These are phyloP conservation scores for Flueggea neowawraea DNA, from an alignment of 441 rosid species.

Conservation along the genomic window DNA sequence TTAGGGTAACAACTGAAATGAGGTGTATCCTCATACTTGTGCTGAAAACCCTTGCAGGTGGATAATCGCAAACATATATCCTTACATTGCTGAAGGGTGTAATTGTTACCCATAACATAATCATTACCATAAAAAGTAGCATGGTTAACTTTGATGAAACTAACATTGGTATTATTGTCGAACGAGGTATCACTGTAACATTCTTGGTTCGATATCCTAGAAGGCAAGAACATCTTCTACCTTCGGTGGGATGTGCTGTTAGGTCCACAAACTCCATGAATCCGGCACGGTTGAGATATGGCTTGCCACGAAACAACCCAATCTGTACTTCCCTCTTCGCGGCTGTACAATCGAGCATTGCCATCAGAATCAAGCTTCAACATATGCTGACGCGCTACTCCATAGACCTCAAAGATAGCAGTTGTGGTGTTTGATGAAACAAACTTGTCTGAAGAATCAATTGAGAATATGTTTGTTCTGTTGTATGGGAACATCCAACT, in stretches of 20 bases:
- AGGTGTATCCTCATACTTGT: neutral
- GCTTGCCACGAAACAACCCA: slow-evolving; percentile 24
- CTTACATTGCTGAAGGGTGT: slow-evolving; percentile 14
- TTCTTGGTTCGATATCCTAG: slow-evolving; percentile 9
- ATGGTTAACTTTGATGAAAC: slow-evolving; percentile 11
- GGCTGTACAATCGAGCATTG: slow-evolving; percentile 18
- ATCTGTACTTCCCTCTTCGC: neutral
- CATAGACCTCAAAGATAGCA: slow-evolving; percentile 5
- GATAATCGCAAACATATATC: slow-evolving; percentile 13
- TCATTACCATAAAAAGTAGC: slow-evolving; percentile 27
- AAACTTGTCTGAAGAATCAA: slow-evolving; percentile 14
- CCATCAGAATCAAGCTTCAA: slow-evolving; percentile 21
- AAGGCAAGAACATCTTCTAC: slow-evolving; percentile 17
- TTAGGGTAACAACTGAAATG: slow-evolving; percentile 26
- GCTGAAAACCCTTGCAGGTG: slow-evolving; percentile 20
- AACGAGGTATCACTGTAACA: neutral
- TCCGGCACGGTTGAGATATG: slow-evolving; percentile 2
- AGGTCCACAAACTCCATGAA: slow-evolving; percentile 25
- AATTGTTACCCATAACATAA: neutral
- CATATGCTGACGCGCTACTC: slow-evolving; percentile 5
- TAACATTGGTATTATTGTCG: neutral
- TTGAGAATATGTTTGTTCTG: slow-evolving; percentile 6
- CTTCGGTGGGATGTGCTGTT: slow-evolving; percentile 9
- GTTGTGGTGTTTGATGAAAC: slow-evolving; percentile 5
- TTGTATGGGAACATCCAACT: slow-evolving; percentile 11